phyloP scores from a whole-genome alignment of 116 monocot species.

The Papilionanthe hybrid region DNA sequence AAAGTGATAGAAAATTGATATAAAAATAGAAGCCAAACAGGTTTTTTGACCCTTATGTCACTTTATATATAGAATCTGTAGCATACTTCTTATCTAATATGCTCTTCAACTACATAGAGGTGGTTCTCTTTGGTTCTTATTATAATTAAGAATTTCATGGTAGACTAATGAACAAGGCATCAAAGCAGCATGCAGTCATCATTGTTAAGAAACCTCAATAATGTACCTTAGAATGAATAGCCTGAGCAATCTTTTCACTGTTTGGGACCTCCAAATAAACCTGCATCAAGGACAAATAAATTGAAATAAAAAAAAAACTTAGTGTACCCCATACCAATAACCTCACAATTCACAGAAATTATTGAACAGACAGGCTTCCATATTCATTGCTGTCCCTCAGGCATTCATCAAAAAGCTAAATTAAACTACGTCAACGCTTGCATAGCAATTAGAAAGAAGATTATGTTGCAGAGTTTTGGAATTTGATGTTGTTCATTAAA shows the following conservation, averaged over 20 bases:
- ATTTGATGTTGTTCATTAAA: not conserved
- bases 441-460: not conserved
- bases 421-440: not conserved
- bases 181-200: not conserved
- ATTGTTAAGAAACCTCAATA: not conserved
- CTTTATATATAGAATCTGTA: not conserved
- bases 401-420: not conserved
- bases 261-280: conserved; percentile 82
- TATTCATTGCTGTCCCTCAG: not conserved
- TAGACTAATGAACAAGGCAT: not conserved
- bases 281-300: conserved; percentile 26
- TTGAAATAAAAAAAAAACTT: not conserved
- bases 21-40: conserved; percentile 1
- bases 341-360: not conserved
- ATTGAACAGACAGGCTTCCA: not conserved
- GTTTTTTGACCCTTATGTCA: not conserved
- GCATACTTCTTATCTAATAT: not conserved
- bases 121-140: not conserved
- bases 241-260: conserved; percentile 64
- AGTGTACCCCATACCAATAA: not conserved
- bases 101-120: not conserved
- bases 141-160: not conserved
- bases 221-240: conserved; percentile 67
- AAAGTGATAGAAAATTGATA: not conserved
- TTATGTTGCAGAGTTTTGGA: not conserved